Evolutionary conservation across 2,329 filamentous ascomycete genomes (phyloP), one percentile per base, ranked within the genome.

Genomic region (Cladosporium cucumerinum): DNA sequence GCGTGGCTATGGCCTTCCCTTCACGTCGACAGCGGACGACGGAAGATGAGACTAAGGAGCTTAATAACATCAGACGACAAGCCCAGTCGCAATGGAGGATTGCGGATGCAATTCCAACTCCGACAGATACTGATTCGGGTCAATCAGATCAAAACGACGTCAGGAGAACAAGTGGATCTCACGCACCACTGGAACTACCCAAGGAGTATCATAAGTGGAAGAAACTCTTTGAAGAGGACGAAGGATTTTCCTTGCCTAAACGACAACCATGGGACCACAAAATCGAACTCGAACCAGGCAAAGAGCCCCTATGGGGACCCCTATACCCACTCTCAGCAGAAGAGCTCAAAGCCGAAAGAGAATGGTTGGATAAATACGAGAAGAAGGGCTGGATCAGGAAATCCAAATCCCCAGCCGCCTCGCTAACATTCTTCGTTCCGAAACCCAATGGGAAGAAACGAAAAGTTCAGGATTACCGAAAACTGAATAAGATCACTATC

Each of bases 401-500:
- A 36, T 61, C 54, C 11, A 61, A 64, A 57, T 68, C 39, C 26
- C 57, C 43, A 43, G 43, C 57, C 5, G 54, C 28, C 6, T 55
- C 57, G 57, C 69, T 52, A 57, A 70, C 69, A 36, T 49, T 73
- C 11, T 72, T 73, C 65, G 48, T 73, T 51, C 66, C 46, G 32
- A 74, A 75, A 49, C 69, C 69, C 21, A 63, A 71, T 62, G 51
- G 65, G 32, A 67, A 57, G 16, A 46, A 72, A 64, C 28, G 57
- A 36, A 59, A 71, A 51, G 69, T 66, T 52, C 54, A 73, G 16
- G 63, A 75, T 65, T 76, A 73, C 57, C 28, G 64, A 52, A 36
- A 46, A 25, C 36, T 75, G 46, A 76, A 75, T 63, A 64, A 68
- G 12, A 69, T 72, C 16, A 75, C 62, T 3, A 66, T 71, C 30